Base-by-base conservation (phyloP, 176 grass and related monocot genomes). In the Cenchrus americanus region DNA sequence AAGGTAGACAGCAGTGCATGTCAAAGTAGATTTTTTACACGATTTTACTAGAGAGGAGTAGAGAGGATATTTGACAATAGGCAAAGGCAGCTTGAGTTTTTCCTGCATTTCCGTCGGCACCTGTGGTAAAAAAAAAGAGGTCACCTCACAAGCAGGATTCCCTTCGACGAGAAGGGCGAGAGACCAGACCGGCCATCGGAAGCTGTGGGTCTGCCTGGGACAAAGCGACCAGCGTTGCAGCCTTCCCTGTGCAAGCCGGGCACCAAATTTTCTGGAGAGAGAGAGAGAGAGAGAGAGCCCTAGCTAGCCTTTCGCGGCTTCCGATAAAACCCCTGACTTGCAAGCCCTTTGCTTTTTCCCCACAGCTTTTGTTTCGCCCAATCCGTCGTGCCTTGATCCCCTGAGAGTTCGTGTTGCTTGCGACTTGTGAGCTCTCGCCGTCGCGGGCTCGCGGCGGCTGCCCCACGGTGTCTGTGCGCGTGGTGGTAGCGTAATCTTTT, bases 261-360 rank as follows among this genome's bases (percentile, higher is more conserved):
- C 30, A 24, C 80, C 60, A 66, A 86, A 54, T 83, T 90, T 86
- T 52, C 53, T 61, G 60, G 13, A 47, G 77, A 77, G 86, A 74
- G 65, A 42, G 40, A 22, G 26, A 82, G 68, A 83, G 67, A 74
- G 65, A 42, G 40, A 22, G 26, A 82, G 68, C n/a, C n/a, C n/a
- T n/a, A 83, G 67, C 58, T 69, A 82, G 85, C 79, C 92, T 98
- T 98, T 95, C 85, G 76, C 93, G 73, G 63, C 63, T 90, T 90
- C 91, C 93, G 67, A 98, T 90, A 86, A 91, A 91, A 88, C 79
- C 73, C 64, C 73, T 76, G 82, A 73, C 80, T 78, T 61, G 62
- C 68, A 80, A 84, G 49, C 61, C 70, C 84, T 67, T 75, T 19
- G 73, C 80, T 85, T 89, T 80, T 83, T 37, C 69, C 68, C 67